Evolutionary conservation across 768 basidiomycete genomes (phyloP), one percentile per base, ranked within the genome.

Genomic region (Rhodotorula toruloides): DNA sequence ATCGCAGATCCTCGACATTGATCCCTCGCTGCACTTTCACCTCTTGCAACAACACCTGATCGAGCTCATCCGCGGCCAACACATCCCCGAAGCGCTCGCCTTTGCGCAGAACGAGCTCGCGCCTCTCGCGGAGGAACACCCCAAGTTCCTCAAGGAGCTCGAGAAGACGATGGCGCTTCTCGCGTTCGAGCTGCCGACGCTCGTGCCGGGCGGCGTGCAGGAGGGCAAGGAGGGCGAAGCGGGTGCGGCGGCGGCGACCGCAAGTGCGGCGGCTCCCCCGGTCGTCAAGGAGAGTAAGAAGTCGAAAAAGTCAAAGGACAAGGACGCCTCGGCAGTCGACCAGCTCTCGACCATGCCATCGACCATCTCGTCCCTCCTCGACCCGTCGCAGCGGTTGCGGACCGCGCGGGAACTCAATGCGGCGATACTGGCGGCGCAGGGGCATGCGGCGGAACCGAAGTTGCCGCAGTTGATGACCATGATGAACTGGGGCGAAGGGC

Each of bases 331-430:
- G 10, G 46, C 2, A 5, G 21, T 34, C 27, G 21, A 43, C 17
- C 16, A 43, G 6, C 52, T 67, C 14, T 61, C 66, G 11, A 60
- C 66, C 3, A 63, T 79, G 21, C 89, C 90, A 31, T 72, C 82
- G 32, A 82, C 82, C 48, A 90, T 96, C 72, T 81, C 85, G 27
- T 86, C 91, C 61, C 80, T 98, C 59, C 78, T 98, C 75, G 87
- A 87, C 36, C 87, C 89, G 37, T 86, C 85, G 29, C 92, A 97
- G 77, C 83, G 94, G 55, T 83, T 90, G 84, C 89, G 88, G 79
- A 94, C 93, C n/a, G 93, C 93, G 1, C 86, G 88, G 29, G 91
- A 94, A 79, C 86, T 98, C 76, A 99, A 99, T 75, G 88, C 90
- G 1, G 93, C 94, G 39, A 94, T 99, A 61, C 79, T 99, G 75